phyloP scores from a whole-genome alignment of 108 stramenopile genomes.

The Nitzschia sp. region DNA sequence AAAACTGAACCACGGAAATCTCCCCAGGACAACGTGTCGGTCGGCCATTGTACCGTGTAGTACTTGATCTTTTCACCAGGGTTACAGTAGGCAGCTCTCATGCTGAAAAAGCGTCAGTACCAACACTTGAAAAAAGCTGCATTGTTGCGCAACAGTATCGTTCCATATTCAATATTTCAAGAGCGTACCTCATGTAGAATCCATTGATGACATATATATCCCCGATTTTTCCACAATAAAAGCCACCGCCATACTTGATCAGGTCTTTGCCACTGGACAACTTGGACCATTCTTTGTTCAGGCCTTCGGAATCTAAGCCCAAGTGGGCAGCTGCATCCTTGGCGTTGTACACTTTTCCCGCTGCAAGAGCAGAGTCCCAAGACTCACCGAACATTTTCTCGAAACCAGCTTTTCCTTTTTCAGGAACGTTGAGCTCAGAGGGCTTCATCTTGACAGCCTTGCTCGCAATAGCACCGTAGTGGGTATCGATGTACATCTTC shows the following conservation, averaged over 20 bases:
- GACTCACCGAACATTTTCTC: constrained; percentile 76
- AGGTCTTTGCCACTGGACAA: constrained; percentile 55
- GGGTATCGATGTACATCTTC: constrained; percentile 82
- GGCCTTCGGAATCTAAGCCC: constrained; percentile 56
- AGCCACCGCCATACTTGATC: constrained; percentile 91
- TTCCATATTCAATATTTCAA: too few species aligned
- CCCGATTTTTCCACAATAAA: constrained; percentile 82
- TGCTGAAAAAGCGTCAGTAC: constrained; percentile 1
- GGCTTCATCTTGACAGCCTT: constrained; percentile 83
- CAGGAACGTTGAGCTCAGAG: constrained; percentile 77
- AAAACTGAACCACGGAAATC: constrained; percentile 74
- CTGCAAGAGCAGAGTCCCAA: constrained; percentile 69
- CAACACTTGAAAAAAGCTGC: background rate
- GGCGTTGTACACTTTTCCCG: constrained; percentile 81
- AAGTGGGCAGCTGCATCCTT: constrained; percentile 81
- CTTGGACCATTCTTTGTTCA: constrained; percentile 52
- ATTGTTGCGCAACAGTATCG: too few species aligned
- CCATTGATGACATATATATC: constrained; percentile 87
- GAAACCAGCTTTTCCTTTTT: constrained; percentile 45
- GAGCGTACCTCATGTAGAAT: constrained; percentile 77
- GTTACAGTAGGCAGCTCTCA: constrained; percentile 40
- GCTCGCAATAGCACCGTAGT: constrained; percentile 89
- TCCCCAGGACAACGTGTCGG: constrained; percentile 63
- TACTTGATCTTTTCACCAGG: constrained; percentile 74
- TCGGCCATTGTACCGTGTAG: constrained; percentile 76